phyloP scores from a whole-genome alignment of 768 basidiomycete species.

The Psilocybe cyanescens region DNA sequence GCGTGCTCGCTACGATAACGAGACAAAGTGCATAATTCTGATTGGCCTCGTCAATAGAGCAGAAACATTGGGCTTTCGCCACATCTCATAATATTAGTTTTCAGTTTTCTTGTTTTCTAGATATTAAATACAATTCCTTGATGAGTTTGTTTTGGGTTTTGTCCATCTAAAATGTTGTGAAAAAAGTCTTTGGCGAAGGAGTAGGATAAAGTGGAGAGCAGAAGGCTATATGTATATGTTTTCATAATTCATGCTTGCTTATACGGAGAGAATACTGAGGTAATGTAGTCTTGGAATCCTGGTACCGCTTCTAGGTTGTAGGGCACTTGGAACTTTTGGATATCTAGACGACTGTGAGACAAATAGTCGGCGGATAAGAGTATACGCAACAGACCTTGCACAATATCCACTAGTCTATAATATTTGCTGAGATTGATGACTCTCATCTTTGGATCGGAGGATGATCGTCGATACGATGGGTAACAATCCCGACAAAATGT shows the following conservation, averaged over 20 bases:
- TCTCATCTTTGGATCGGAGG: neutral
- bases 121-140: too few relatives aligned
- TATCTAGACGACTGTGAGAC: neutral
- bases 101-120: too few relatives aligned
- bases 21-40: too few relatives aligned
- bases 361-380: neutral
- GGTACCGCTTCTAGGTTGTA: neutral
- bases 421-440: conserved; percentile 1
- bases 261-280: neutral
- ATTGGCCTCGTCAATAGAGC: too few relatives aligned
- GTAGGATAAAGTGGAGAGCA: too few relatives aligned
- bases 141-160: too few relatives aligned
- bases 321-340: neutral
- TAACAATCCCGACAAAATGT: conserved; percentile 1
- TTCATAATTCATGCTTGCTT: neutral
- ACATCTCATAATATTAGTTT: too few relatives aligned
- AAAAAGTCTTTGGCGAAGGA: too few relatives aligned
- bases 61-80: too few relatives aligned
- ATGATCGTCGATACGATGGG: neutral
- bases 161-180: too few relatives aligned
- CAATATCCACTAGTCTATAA: neutral
- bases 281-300: neutral
- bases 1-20: too few relatives aligned
- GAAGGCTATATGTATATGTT: too few relatives aligned
- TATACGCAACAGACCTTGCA: neutral